Percentiles rank a stretch among this genome's conserved stretches.
phyloP scores from a whole-genome alignment of 225 moss, liverwort and hornwort genomes.

The Takakia lepidozioides region DNA sequence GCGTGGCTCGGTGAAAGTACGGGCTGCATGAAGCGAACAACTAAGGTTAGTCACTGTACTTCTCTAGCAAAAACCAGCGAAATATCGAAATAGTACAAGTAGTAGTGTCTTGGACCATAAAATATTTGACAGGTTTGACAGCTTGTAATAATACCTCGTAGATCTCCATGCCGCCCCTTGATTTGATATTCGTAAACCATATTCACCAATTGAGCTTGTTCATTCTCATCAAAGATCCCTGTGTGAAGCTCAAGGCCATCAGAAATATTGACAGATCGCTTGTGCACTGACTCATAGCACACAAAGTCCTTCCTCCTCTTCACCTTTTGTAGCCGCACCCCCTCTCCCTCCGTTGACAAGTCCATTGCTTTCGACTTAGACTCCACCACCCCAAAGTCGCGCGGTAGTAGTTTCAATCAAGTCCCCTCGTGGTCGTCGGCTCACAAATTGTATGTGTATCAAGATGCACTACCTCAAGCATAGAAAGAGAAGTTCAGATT shows the following conservation, averaged over 20 bases:
- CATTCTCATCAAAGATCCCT: conserved; percentile 45
- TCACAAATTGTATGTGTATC: too few species aligned
- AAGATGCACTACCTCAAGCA: too few species aligned
- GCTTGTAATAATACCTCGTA: conserved; percentile 63
- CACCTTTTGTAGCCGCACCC: conserved; percentile 15
- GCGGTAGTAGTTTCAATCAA: too few species aligned
- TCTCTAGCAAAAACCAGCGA: too few species aligned
- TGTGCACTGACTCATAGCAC: conserved; percentile 49
- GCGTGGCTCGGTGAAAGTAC: conserved; percentile 63
- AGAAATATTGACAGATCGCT: conserved; percentile 34
- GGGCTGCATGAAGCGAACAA: too few species aligned
- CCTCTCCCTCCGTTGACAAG: conserved; percentile 28
- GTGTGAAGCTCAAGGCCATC: conserved; percentile 66
- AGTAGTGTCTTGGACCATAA: background rate
- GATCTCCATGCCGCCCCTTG: conserved; percentile 38
- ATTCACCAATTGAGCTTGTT: conserved; percentile 49
- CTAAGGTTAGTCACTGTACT: too few species aligned
- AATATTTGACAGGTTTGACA: too few species aligned
- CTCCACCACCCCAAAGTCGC: too few species aligned
- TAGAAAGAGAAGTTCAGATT: too few species aligned
- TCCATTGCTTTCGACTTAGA: too few species aligned
- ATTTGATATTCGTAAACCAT: conserved; percentile 42
- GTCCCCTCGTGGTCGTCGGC: too few species aligned
- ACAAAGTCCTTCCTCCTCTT: conserved; percentile 48
- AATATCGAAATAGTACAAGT: background rate